These are phyloP conservation scores for Daldinia sp. DNA, from an alignment of 2,329 filamentous ascomycete species.

Conservation along the genomic window DNA sequence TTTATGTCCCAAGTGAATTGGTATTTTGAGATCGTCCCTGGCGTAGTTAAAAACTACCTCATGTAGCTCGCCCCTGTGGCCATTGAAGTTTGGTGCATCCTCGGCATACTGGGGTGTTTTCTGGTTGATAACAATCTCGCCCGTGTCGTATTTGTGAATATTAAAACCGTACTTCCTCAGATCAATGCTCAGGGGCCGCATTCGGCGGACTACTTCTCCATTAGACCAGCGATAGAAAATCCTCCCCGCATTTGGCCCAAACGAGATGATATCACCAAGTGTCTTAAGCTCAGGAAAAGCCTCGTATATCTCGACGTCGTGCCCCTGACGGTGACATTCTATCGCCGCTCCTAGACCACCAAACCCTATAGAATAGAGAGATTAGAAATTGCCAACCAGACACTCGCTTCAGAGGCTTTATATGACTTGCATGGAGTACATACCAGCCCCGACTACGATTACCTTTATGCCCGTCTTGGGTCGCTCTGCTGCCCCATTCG, in stretches of 20 bases:
- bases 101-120: slow-evolving; percentile 57
- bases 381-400: slow-evolving; percentile 13
- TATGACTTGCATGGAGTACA: slow-evolving; percentile 19
- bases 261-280: slow-evolving; percentile 72
- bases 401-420: neutral
- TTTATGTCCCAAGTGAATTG: slow-evolving; percentile 65
- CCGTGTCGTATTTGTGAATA: slow-evolving; percentile 71
- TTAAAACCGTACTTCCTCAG: slow-evolving; percentile 67
- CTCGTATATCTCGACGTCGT: slow-evolving; percentile 69
- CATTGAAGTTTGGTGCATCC: slow-evolving; percentile 68
- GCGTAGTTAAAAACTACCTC: slow-evolving; percentile 70
- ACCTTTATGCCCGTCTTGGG: slow-evolving; percentile 64
- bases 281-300: slow-evolving; percentile 68
- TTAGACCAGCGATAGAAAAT: slow-evolving; percentile 71
- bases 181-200: slow-evolving; percentile 66
- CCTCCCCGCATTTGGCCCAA: slow-evolving; percentile 70
- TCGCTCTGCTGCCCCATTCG: slow-evolving; percentile 32
- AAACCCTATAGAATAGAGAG: slow-evolving; percentile 58
- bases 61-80: slow-evolving; percentile 71
- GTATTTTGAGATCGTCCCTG: slow-evolving; percentile 64
- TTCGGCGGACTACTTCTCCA: slow-evolving; percentile 60
- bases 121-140: slow-evolving; percentile 71
- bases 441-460: slow-evolving; percentile 63
- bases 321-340: slow-evolving; percentile 72
- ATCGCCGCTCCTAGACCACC: slow-evolving; percentile 72